These are phyloP conservation scores for Zasmidium angulare DNA, from an alignment of 2,329 filamentous ascomycete genomes.

Conservation along the genomic window DNA sequence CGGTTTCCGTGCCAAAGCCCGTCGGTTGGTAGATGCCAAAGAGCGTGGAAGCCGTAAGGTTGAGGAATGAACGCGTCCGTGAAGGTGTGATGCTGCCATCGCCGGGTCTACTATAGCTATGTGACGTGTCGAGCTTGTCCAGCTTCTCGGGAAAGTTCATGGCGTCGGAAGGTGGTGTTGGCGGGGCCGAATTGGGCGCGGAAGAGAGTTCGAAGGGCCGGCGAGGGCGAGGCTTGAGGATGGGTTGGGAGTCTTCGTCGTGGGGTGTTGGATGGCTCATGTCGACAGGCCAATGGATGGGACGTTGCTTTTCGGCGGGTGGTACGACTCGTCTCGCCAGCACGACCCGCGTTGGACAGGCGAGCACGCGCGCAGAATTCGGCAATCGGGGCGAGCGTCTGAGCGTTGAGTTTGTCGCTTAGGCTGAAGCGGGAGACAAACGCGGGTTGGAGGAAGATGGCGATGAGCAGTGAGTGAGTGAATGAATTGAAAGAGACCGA, in stretches of 20 bases:
- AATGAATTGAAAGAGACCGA: background rate
- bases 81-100: slow-evolving; percentile 46
- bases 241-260: slow-evolving; percentile 21
- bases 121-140: slow-evolving; percentile 13
- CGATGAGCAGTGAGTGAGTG: background rate
- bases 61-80: slow-evolving; percentile 75
- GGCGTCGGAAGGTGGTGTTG: slow-evolving; percentile 26
- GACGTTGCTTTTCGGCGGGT: slow-evolving; percentile 1
- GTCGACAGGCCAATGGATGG: slow-evolving; percentile 1
- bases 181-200: slow-evolving; percentile 25
- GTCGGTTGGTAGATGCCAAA: slow-evolving; percentile 84
- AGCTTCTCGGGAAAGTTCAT: slow-evolving; percentile 18
- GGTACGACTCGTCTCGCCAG: background rate
- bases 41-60: slow-evolving; percentile 85
- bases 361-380: background rate
- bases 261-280: slow-evolving; percentile 30
- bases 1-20: slow-evolving; percentile 52
- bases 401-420: background rate
- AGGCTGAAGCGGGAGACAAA: background rate
- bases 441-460: background rate
- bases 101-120: slow-evolving; percentile 9
- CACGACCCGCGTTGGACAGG: no score
- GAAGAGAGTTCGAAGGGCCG: slow-evolving; percentile 66
- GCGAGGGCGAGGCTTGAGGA: slow-evolving; percentile 61
- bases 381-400: no score